Conservation (phyloP, 306 rosid genomes). For the Phaseolus lunatus region DNA sequence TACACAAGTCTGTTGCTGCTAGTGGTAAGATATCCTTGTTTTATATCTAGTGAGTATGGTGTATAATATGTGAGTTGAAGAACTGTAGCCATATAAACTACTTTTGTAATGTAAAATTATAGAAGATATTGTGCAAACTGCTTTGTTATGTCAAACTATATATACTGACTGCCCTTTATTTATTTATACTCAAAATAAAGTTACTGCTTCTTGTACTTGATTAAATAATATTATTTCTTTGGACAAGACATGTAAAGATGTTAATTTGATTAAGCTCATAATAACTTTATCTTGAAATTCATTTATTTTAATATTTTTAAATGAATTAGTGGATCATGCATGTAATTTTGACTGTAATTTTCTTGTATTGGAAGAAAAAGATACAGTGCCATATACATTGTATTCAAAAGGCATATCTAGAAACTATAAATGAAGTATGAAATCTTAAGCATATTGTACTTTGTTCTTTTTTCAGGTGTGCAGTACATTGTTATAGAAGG, state of each 20-base stretch:
- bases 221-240: constrained; percentile 19
- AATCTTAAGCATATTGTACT: background rate
- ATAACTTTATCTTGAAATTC: constrained; percentile 11
- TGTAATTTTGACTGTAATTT: background rate
- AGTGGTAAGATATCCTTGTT: constrained; percentile 25
- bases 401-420: constrained; percentile 26
- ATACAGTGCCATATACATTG: background rate
- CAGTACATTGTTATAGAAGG: constrained; percentile 35
- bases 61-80: constrained; percentile 22
- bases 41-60: constrained; percentile 20
- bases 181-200: background rate
- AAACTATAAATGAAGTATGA: constrained; percentile 23
- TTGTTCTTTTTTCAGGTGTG: constrained; percentile 21
- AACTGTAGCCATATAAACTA: background rate
- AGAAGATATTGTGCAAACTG: constrained; percentile 2
- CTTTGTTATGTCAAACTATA: constrained; percentile 17
- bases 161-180: background rate
- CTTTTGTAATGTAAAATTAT: constrained; percentile 18
- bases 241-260: constrained; percentile 2
- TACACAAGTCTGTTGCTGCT: background rate
- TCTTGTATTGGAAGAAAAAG: constrained; percentile 12
- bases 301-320: constrained; percentile 14
- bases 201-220: background rate
- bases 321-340: constrained; percentile 25
- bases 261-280: constrained; percentile 20